Percentiles rank a stretch among this genome's conserved stretches.
Evolutionary conservation across 169 alveolate genomes (phyloP).

Genomic region (Besnoitia besnoiti): DNA sequence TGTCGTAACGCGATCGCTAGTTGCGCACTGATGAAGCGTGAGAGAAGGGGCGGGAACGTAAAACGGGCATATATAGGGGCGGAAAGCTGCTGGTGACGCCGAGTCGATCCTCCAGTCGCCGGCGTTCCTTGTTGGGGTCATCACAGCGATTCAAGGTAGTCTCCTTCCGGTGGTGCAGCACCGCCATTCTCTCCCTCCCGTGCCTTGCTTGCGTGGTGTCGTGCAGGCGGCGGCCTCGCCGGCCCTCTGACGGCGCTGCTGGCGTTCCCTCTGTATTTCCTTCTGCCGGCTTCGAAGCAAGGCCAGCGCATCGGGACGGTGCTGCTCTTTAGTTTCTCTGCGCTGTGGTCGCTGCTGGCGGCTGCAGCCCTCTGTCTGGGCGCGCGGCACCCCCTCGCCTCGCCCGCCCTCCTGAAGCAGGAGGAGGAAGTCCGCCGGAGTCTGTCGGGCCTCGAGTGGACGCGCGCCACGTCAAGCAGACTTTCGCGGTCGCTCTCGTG

Average conservation of each 20-base stretch:
- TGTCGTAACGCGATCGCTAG: no score
- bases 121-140: no score
- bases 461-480: no score
- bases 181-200: not conserved
- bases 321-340: not conserved
- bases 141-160: no score
- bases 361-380: not conserved
- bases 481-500: not conserved
- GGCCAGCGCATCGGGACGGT: not conserved
- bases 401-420: not conserved
- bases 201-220: not conserved
- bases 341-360: not conserved
- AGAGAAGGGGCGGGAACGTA: no score
- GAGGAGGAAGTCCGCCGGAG: not conserved
- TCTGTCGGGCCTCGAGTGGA: no score
- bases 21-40: no score
- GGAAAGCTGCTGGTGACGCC: no score
- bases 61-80: no score
- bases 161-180: not conserved
- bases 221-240: constrained; percentile 47
- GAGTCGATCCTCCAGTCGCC: no score
- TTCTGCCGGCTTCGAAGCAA: not conserved
- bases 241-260: constrained; percentile 28
- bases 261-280: constrained; percentile 18
- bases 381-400: not conserved